These are phyloP conservation scores for Hypoxylon sp. DNA, from an alignment of 2,329 filamentous ascomycete species.

Conservation along the genomic window DNA sequence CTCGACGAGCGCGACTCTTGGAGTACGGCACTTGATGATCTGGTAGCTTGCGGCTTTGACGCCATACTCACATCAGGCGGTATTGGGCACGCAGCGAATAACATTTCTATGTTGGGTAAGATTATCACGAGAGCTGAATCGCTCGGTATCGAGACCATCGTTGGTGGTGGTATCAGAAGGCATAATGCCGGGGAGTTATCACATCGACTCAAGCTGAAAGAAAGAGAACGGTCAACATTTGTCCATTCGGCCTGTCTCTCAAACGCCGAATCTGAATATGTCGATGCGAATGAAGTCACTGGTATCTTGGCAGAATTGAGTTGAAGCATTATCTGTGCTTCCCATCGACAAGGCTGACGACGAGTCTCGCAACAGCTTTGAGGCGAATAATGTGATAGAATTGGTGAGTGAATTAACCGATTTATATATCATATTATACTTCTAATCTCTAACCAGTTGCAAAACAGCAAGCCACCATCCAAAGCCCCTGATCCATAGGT, in stretches of 20 bases:
- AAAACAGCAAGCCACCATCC: neutral
- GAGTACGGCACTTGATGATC: constrained; percentile 53
- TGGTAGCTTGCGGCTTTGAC: constrained; percentile 63
- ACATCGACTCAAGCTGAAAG: constrained; percentile 47
- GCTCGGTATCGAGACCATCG: constrained; percentile 62
- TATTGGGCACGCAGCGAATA: constrained; percentile 57
- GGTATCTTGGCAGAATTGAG: constrained; percentile 45
- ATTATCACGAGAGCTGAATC: constrained; percentile 54
- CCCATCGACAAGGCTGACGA: neutral
- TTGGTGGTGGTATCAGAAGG: constrained; percentile 66
- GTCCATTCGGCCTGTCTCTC: constrained; percentile 65
- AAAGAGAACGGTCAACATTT: constrained; percentile 54
- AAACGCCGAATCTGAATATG: constrained; percentile 31
- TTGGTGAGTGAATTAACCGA: constrained; percentile 9
- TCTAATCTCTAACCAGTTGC: constrained; percentile 1
- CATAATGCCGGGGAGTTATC: constrained; percentile 56
- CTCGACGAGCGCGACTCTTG: constrained; percentile 35
- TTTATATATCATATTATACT: neutral
- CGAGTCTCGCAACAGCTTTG: no score
- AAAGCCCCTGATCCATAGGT: neutral
- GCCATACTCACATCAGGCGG: constrained; percentile 70
- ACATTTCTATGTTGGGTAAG: constrained; percentile 56
- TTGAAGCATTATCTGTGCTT: constrained; percentile 6
- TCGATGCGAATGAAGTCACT: constrained; percentile 52
- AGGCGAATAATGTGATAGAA: neutral